Percentiles rank a stretch among this genome's conserved stretches.
phyloP scores from a whole-genome alignment of 345 rosid genomes.

The Erucastrum elatum region DNA sequence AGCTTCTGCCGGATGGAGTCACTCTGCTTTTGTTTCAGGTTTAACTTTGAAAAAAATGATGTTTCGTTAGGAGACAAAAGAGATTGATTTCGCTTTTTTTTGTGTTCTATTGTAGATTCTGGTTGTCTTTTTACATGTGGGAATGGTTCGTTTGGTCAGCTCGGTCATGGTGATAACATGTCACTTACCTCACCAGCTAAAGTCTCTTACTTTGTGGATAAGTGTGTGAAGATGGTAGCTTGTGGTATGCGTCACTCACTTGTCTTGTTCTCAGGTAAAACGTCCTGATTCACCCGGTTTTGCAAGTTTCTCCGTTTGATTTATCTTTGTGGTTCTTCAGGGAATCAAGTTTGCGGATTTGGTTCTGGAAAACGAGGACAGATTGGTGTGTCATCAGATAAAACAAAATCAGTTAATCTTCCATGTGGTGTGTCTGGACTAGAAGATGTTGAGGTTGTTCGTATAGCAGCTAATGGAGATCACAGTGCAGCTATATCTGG shows the following conservation, averaged over 20 bases:
- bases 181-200: slow-evolving; percentile 54
- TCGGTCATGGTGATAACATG: slow-evolving; percentile 76
- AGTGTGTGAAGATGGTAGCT: slow-evolving; percentile 62
- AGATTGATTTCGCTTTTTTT: not conserved
- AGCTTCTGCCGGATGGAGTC: slow-evolving; percentile 90
- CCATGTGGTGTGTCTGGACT: slow-evolving; percentile 59
- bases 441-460: slow-evolving; percentile 49
- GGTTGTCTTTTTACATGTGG: slow-evolving; percentile 80
- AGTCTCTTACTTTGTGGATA: slow-evolving; percentile 58
- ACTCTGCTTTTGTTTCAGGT: slow-evolving; percentile 91
- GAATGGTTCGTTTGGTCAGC: slow-evolving; percentile 94
- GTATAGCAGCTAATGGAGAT: slow-evolving; percentile 73
- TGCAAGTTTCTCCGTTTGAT: slow-evolving; percentile 11
- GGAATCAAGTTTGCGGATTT: slow-evolving; percentile 65
- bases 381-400: slow-evolving; percentile 54
- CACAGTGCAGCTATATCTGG: slow-evolving; percentile 78
- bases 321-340: slow-evolving; percentile 34
- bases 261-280: slow-evolving; percentile 68
- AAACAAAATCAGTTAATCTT: slow-evolving; percentile 46
- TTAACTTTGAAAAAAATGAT: not conserved
- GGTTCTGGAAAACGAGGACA: slow-evolving; percentile 91
- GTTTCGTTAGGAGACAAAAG: not conserved
- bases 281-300: not conserved
- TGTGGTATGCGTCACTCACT: slow-evolving; percentile 96
- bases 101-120: slow-evolving; percentile 38